Conservation (phyloP, 164 flowering plant genomes). For the Chimonanthus praecox region DNA sequence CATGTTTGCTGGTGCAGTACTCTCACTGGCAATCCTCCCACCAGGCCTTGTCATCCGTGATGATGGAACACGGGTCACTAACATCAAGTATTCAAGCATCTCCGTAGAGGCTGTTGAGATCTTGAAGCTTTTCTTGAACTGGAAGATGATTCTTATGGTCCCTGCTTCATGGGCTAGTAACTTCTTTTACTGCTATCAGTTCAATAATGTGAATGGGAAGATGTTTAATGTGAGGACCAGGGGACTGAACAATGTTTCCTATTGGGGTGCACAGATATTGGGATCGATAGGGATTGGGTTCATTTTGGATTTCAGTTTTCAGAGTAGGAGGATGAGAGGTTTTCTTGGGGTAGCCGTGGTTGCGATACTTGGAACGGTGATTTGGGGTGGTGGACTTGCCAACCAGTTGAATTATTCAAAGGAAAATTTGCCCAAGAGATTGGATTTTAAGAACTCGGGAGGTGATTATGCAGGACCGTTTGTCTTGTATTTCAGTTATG, state of each 20-base stretch:
- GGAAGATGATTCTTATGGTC: constrained; percentile 74
- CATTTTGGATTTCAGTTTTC: constrained; percentile 68
- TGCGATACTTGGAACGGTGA: constrained; percentile 49
- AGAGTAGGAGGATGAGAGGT: constrained; percentile 71
- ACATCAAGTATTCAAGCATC: constrained; percentile 56
- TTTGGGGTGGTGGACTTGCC: constrained; percentile 91
- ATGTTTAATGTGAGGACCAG: constrained; percentile 76
- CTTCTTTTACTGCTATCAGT: constrained; percentile 87
- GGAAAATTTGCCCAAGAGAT: constrained; percentile 22
- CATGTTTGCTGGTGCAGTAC: constrained; percentile 60
- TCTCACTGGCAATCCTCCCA: constrained; percentile 57
- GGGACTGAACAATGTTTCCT: constrained; percentile 87
- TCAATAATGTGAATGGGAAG: constrained; percentile 72
- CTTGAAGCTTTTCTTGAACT: constrained; percentile 60
- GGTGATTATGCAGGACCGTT: constrained; percentile 70
- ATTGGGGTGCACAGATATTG: constrained; percentile 97
- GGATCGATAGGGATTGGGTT: constrained; percentile 77
- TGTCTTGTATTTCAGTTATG: constrained; percentile 73
- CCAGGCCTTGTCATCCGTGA: constrained; percentile 60
- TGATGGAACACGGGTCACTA: constrained; percentile 62
- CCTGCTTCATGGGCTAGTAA: constrained; percentile 95
- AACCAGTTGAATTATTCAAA: constrained; percentile 54
- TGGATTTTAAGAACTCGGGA: constrained; percentile 80
- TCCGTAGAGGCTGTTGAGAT: constrained; percentile 47
- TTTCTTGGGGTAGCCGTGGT: constrained; percentile 60